These are phyloP conservation scores for Gaultheria prostrata DNA, from an alignment of 148 eudicot species.

Conservation along the genomic window DNA sequence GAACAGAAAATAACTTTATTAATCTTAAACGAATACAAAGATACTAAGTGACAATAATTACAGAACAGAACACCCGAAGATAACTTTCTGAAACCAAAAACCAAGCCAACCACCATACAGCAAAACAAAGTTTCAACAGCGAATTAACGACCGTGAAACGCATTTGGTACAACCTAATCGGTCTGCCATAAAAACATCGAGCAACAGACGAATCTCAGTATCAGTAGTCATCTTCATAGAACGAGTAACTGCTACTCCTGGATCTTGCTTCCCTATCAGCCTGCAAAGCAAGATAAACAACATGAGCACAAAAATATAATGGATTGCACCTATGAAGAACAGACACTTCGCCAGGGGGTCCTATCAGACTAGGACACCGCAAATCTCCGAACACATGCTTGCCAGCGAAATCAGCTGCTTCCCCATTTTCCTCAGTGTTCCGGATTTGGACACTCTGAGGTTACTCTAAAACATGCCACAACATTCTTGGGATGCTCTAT, in stretches of 20 bases:
- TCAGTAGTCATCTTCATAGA: constrained; percentile 40
- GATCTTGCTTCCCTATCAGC: constrained; percentile 31
- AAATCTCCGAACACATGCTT: neutral
- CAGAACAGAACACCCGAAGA: neutral
- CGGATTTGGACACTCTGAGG: neutral
- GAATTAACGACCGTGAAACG: neutral
- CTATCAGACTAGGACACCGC: neutral
- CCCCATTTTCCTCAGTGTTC: neutral
- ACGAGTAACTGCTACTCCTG: constrained; percentile 27
- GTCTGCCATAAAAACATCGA: neutral
- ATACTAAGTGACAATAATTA: constrained; percentile 1
- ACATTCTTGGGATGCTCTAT: neutral
- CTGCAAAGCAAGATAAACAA: constrained; percentile 21
- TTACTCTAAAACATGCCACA: neutral
- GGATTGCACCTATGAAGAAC: neutral
- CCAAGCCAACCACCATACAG: neutral
- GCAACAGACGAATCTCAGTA: constrained; percentile 28
- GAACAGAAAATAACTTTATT: no score
- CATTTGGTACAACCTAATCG: neutral
- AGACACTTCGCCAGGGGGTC: neutral
- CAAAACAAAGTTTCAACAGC: neutral
- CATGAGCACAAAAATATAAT: neutral
- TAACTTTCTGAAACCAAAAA: neutral
- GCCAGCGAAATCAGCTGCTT: neutral
- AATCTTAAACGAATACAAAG: no score